These are phyloP conservation scores for Volutella citrinella DNA, from an alignment of 2,329 filamentous ascomycete genomes.

Conservation along the genomic window DNA sequence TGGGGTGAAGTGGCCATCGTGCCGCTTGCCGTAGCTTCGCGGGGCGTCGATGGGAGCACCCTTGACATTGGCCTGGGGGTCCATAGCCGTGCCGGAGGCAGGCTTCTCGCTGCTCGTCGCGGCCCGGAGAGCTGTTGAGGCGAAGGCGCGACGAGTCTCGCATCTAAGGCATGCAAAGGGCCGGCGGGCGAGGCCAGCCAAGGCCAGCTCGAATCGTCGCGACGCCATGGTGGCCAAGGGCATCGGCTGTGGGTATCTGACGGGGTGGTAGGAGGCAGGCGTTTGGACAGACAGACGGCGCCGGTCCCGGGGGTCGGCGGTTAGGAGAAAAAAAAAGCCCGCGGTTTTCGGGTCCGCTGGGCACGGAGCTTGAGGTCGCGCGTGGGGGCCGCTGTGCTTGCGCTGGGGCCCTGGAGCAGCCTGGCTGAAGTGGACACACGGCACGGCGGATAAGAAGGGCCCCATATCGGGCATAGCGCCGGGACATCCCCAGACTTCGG, in stretches of 20 bases:
- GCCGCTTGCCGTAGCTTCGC: slow-evolving; percentile 55
- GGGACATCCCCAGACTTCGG: slow-evolving; percentile 32
- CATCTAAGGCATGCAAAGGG: slow-evolving; percentile 46
- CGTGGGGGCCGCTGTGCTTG: too few relatives aligned
- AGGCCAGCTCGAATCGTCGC: slow-evolving; percentile 29
- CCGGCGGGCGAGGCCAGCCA: slow-evolving; percentile 28
- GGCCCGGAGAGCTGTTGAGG: slow-evolving; percentile 37
- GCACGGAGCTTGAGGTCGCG: slow-evolving; percentile 17
- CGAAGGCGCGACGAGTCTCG: slow-evolving; percentile 49
- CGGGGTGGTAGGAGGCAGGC: slow-evolving; percentile 6
- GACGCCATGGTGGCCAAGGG: slow-evolving; percentile 26
- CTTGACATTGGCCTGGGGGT: slow-evolving; percentile 36
- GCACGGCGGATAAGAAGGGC: too few relatives aligned
- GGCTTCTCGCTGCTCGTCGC: slow-evolving; percentile 32
- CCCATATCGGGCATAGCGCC: slow-evolving; percentile 20
- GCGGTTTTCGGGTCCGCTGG: slow-evolving; percentile 1
- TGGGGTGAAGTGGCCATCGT: slow-evolving; percentile 53
- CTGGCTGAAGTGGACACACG: too few relatives aligned
- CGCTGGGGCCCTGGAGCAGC: too few relatives aligned
- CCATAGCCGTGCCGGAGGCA: slow-evolving; percentile 33
- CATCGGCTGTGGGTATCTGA: slow-evolving; percentile 11
- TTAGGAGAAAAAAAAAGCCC: too few relatives aligned
- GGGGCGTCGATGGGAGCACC: slow-evolving; percentile 56
- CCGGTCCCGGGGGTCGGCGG: too few relatives aligned
- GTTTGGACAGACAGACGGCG: not conserved